These are phyloP conservation scores for Aspergillus intermedius DNA, from an alignment of 2,329 filamentous ascomycete genomes.

Conservation along the genomic window DNA sequence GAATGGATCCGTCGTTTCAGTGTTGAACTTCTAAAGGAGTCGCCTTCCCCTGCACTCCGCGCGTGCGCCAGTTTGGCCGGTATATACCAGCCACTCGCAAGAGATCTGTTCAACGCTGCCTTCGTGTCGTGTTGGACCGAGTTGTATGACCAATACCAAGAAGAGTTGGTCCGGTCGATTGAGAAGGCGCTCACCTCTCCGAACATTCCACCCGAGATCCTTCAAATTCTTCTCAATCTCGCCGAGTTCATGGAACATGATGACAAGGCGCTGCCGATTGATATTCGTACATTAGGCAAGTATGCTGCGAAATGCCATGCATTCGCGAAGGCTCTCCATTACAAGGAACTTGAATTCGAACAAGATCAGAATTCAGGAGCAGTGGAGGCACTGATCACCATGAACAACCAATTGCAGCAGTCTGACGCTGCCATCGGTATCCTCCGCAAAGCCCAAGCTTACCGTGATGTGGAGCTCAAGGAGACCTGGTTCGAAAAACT, in stretches of 20 bases:
- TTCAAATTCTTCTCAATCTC: constrained; percentile 88
- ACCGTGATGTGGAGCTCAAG: constrained; percentile 90
- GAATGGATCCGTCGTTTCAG: constrained; percentile 98
- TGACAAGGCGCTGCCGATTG: constrained; percentile 94
- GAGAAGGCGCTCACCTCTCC: constrained; percentile 92
- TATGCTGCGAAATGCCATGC: constrained; percentile 96
- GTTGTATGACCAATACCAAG: constrained; percentile 91
- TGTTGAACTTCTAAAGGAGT: constrained; percentile 89
- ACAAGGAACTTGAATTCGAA: constrained; percentile 97
- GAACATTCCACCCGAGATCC: constrained; percentile 89
- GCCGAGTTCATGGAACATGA: constrained; percentile 99
- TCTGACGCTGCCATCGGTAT: constrained; percentile 98
- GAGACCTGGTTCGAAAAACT: constrained; percentile 99
- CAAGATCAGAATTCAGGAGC: constrained; percentile 94
- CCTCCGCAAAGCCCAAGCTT: constrained; percentile 87
- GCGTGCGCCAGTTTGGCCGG: constrained; percentile 89
- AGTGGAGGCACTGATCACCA: constrained; percentile 94
- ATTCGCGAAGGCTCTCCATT: constrained; percentile 95
- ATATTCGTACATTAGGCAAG: constrained; percentile 87
- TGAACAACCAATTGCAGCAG: constrained; percentile 98
- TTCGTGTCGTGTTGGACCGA: constrained; percentile 99
- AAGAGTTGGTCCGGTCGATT: constrained; percentile 91
- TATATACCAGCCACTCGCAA: constrained; percentile 82
- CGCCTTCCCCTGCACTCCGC: constrained; percentile 87
- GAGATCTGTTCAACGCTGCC: constrained; percentile 94